Conservation (phyloP, 225 moss, liverwort and hornwort species). For the Lunularia cruciata region DNA sequence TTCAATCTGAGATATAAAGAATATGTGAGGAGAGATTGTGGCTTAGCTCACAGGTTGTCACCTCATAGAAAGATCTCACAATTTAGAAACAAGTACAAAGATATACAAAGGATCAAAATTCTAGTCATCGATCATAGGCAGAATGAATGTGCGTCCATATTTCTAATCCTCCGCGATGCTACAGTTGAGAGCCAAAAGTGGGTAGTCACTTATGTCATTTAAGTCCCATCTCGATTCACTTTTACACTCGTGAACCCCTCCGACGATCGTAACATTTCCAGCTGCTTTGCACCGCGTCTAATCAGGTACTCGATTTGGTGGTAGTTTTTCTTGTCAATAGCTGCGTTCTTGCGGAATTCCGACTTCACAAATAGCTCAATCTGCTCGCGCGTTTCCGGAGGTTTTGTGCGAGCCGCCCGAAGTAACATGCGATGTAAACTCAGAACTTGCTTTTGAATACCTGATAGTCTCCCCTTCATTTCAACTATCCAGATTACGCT, state of each 20-base stretch:
- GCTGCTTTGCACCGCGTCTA: constrained; percentile 81
- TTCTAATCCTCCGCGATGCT: no score
- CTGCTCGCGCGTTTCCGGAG: constrained; percentile 57
- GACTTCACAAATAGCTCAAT: constrained; percentile 66
- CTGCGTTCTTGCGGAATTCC: constrained; percentile 78
- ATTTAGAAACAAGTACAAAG: no score
- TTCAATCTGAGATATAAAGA: no score
- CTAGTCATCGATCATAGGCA: no score
- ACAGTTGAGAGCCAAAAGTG: no score
- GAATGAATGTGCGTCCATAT: no score
- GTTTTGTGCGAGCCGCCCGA: constrained; percentile 73
- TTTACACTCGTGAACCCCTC: constrained; percentile 60
- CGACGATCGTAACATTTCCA: constrained; percentile 61
- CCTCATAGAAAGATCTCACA: no score
- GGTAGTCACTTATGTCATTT: no score
- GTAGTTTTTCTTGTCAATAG: constrained; percentile 71
- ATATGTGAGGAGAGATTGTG: no score
- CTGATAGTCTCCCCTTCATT: constrained; percentile 72
- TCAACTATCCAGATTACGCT: no score
- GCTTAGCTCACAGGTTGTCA: no score
- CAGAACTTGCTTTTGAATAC: constrained; percentile 87
- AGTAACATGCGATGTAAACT: constrained; percentile 75
- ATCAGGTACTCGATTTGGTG: constrained; percentile 74
- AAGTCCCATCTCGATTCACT: constrained; percentile 16
- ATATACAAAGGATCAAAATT: no score